phyloP scores from a whole-genome alignment of 2,329 filamentous ascomycete species.

The Pyricularia pennisetigena region DNA sequence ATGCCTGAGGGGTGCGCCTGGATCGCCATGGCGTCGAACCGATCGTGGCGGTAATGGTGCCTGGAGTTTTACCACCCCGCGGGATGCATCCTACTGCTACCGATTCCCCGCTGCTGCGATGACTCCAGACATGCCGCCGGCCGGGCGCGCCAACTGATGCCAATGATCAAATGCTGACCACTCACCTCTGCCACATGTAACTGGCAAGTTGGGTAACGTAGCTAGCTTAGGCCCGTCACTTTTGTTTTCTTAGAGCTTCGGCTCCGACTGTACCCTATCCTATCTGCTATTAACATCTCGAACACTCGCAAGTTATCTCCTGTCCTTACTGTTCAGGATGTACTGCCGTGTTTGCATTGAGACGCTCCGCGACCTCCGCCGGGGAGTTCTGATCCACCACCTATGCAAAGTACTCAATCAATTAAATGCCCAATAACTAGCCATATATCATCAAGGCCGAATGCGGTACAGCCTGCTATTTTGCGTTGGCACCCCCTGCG shows the following conservation, averaged over 20 bases:
- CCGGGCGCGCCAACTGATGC: too few relatives aligned
- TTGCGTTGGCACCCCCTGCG: conserved; percentile 3
- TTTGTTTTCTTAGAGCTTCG: not conserved
- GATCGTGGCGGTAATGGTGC: conserved; percentile 13
- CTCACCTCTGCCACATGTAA: not conserved
- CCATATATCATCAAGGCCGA: not conserved
- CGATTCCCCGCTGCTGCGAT: not conserved
- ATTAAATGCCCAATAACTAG: not conserved
- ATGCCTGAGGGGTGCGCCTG: conserved; percentile 18
- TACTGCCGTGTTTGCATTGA: not conserved
- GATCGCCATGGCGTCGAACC: conserved; percentile 15
- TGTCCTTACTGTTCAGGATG: not conserved
- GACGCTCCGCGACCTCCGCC: not conserved
- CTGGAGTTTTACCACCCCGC: not conserved
- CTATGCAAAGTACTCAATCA: not conserved
- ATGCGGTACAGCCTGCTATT: not conserved
- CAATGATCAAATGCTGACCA: not conserved
- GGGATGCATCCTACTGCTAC: not conserved
- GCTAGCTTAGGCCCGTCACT: too few relatives aligned
- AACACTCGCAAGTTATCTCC: not conserved
- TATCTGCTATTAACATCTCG: not conserved
- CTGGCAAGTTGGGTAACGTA: not conserved
- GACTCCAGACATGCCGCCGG: too few relatives aligned
- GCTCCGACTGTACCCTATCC: not conserved
- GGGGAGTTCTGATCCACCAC: not conserved